Percentiles rank a stretch among this genome's conserved stretches.
Conservation (phyloP, 768 basidiomycete genomes). For the Pisolithus orientalis region DNA sequence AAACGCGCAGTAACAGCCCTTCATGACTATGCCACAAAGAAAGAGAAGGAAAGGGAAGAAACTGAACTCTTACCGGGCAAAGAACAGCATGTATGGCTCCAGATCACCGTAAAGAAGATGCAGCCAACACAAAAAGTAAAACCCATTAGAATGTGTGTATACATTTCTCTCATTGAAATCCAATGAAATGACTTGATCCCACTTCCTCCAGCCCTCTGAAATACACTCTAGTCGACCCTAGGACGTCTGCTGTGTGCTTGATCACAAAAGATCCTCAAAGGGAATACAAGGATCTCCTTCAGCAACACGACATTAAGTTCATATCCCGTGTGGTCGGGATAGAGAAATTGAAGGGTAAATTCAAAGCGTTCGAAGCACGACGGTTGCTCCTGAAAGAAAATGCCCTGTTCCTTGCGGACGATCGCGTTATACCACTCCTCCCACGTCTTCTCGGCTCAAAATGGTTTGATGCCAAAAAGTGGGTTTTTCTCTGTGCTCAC, state of each 20-base stretch:
- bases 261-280: conserved; percentile 95
- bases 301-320: conserved; percentile 74
- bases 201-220: conserved; percentile 50
- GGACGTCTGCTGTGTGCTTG: conserved; percentile 75
- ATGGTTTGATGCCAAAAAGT: conserved; percentile 97
- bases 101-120: conserved; percentile 81
- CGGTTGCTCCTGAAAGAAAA: conserved; percentile 82
- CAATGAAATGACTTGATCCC: conserved; percentile 5
- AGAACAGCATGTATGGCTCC: conserved; percentile 87
- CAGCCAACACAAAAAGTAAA: conserved; percentile 69
- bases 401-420: conserved; percentile 90
- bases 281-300: conserved; percentile 91
- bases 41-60: conserved; percentile 59
- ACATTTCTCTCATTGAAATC: neutral
- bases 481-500: conserved; percentile 3
- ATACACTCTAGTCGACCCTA: conserved; percentile 80
- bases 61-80: conserved; percentile 69
- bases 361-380: conserved; percentile 77
- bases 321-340: conserved; percentile 89
- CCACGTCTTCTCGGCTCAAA: conserved; percentile 83
- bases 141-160: conserved; percentile 78
- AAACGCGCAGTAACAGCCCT: conserved; percentile 76
- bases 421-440: conserved; percentile 79
- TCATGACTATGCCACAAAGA: conserved; percentile 60
- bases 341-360: conserved; percentile 90